Percentiles rank a stretch among this genome's conserved stretches.
phyloP scores from a whole-genome alignment of 306 rosid genomes.

The Fragaria vesca region DNA sequence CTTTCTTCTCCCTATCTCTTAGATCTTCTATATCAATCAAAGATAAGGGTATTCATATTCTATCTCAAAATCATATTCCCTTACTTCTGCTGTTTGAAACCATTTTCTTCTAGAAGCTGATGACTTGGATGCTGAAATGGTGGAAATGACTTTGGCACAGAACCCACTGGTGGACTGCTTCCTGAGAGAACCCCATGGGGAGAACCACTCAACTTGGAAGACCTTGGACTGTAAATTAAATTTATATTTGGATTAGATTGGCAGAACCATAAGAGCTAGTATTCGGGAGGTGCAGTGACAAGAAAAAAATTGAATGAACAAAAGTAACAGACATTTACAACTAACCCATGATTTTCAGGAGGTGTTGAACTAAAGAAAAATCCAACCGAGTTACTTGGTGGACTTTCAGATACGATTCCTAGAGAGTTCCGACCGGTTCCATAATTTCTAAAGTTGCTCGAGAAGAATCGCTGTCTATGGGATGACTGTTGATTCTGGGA shows the following conservation, averaged over 20 bases:
- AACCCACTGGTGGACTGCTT: conserved; percentile 93
- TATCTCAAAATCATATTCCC: conserved; percentile 31
- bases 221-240: conserved; percentile 58
- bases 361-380: conserved; percentile 93
- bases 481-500: conserved; percentile 61
- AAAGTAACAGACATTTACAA: conserved; percentile 32
- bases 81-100: conserved; percentile 93
- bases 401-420: conserved; percentile 87
- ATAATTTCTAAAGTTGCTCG: conserved; percentile 71
- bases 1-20: conserved; percentile 7
- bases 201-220: conserved; percentile 78
- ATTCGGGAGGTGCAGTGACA: conserved; percentile 9
- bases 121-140: conserved; percentile 99
- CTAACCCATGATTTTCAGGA: conserved; percentile 91
- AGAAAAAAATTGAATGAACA: conserved; percentile 15
- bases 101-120: conserved; percentile 94
- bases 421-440: conserved; percentile 63
- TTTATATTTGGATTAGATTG: conserved; percentile 30
- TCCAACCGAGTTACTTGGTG: conserved; percentile 92
- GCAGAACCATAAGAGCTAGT: conserved; percentile 11
- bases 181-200: conserved; percentile 74
- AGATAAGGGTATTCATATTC: not conserved
- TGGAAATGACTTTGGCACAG: conserved; percentile 93
- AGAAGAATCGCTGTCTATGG: conserved; percentile 79
- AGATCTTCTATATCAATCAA: not conserved